These are phyloP conservation scores for Fusarium scirpi DNA, from an alignment of 2,329 filamentous ascomycete genomes.

Conservation along the genomic window DNA sequence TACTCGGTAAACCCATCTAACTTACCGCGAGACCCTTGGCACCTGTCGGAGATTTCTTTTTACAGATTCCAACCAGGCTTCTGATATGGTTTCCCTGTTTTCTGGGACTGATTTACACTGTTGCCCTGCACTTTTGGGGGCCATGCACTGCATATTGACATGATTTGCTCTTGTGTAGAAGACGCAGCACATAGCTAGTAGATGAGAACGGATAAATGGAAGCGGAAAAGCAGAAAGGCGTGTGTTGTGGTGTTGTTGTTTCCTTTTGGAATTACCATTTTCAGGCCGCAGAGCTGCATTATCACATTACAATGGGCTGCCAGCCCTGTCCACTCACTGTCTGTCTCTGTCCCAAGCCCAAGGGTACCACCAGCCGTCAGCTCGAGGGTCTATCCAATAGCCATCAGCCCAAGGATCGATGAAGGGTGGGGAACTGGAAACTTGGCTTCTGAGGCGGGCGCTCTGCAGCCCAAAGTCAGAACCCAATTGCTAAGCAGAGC, in stretches of 20 bases:
- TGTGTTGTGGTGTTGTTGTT: constrained; percentile 13
- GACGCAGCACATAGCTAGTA: not conserved
- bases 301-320: constrained; percentile 13
- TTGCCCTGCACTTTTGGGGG: not conserved
- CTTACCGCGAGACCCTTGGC: not conserved
- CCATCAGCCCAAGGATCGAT: not conserved
- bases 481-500: constrained; percentile 32
- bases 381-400: constrained; percentile 3
- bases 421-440: constrained; percentile 15
- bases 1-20: not conserved
- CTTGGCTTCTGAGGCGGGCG: constrained; percentile 35
- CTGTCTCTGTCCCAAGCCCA: not conserved
- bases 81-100: constrained; percentile 13
- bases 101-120: not conserved
- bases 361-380: constrained; percentile 12
- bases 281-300: constrained; percentile 13
- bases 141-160: constrained; percentile 1
- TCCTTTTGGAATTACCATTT: not conserved
- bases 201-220: constrained; percentile 14
- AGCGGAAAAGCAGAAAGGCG: not conserved
- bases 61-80: constrained; percentile 3
- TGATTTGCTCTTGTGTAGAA: not conserved
- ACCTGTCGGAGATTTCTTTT: constrained; percentile 25
- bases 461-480: constrained; percentile 36
- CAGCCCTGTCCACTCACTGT: not conserved